phyloP scores from a whole-genome alignment of 768 basidiomycete genomes.

The Suillus discolor region DNA sequence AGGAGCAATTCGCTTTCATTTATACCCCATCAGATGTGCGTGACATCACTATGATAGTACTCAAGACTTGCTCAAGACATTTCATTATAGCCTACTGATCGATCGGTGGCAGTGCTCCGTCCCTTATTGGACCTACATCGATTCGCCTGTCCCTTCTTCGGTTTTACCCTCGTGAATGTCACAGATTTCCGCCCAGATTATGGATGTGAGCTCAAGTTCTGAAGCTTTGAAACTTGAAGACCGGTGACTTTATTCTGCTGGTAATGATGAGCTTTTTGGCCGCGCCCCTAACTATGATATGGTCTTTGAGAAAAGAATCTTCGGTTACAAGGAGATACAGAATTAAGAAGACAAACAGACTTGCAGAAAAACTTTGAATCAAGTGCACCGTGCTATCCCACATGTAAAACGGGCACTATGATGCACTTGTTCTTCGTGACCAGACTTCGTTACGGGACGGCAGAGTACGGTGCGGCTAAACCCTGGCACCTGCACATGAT shows the following conservation, averaged over 20 bases:
- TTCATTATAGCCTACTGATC: constrained; percentile 1
- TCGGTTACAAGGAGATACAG: neutral
- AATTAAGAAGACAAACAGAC: constrained; percentile 33
- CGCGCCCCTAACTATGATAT: constrained; percentile 23
- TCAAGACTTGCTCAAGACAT: neutral
- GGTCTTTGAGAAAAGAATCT: constrained; percentile 19
- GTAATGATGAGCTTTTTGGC: constrained; percentile 21
- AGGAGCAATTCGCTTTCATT: neutral
- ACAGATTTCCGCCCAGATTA: too few relatives aligned
- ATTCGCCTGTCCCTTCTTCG: constrained; percentile 23
- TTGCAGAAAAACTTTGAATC: constrained; percentile 64
- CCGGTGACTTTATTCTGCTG: constrained; percentile 23
- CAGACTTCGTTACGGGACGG: constrained; percentile 45
- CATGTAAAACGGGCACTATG: neutral
- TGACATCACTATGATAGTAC: neutral
- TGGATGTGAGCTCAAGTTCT: too few relatives aligned
- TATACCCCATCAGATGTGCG: neutral
- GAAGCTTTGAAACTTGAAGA: constrained; percentile 15
- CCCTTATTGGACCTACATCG: constrained; percentile 25
- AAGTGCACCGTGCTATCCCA: neutral
- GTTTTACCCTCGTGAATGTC: too few relatives aligned
- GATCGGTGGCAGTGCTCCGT: constrained; percentile 16
- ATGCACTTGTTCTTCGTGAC: constrained; percentile 79
- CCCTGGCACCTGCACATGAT: constrained; percentile 45
- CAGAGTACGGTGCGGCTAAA: constrained; percentile 50